These are phyloP conservation scores for Orbilia brochopaga DNA, from an alignment of 2,329 filamentous ascomycete species.

Conservation along the genomic window DNA sequence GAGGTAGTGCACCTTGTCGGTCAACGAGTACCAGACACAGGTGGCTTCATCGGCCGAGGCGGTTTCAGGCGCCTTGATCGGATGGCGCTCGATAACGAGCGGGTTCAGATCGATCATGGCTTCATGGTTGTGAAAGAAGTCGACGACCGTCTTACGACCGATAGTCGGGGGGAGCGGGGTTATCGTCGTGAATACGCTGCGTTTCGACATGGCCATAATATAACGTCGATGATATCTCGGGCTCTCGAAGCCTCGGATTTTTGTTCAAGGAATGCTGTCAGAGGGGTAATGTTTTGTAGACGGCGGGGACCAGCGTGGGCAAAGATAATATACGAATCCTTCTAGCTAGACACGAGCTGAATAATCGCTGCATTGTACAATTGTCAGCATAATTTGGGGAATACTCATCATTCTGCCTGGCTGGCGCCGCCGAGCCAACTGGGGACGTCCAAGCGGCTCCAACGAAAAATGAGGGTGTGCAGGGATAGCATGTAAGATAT, in stretches of 20 bases:
- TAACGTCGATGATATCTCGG: neutral
- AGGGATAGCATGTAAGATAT: neutral
- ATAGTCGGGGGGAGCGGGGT: constrained; percentile 76
- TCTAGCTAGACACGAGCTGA: neutral
- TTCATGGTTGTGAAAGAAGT: constrained; percentile 76
- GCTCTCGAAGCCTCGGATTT: neutral
- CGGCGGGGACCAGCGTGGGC: neutral
- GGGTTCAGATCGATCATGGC: constrained; percentile 91
- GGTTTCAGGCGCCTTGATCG: constrained; percentile 70
- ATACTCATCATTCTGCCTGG: neutral
- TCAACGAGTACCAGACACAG: constrained; percentile 78
- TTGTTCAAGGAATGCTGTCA: neutral
- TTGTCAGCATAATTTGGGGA: constrained; percentile 5
- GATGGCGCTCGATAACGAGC: constrained; percentile 73
- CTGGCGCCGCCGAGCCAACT: neutral
- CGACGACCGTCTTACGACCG: constrained; percentile 72
- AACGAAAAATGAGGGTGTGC: neutral
- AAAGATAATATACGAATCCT: no score
- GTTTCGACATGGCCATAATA: constrained; percentile 67
- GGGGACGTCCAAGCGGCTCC: neutral
- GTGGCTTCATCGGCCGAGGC: constrained; percentile 73
- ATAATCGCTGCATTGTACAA: neutral
- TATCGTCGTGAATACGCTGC: constrained; percentile 75
- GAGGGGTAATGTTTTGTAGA: neutral
- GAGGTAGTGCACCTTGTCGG: constrained; percentile 76